Evolutionary conservation across 2,329 filamentous ascomycete species (phyloP), one percentile per base, ranked within the genome.

Genomic region (Ophiostoma novo-ulmi): DNA sequence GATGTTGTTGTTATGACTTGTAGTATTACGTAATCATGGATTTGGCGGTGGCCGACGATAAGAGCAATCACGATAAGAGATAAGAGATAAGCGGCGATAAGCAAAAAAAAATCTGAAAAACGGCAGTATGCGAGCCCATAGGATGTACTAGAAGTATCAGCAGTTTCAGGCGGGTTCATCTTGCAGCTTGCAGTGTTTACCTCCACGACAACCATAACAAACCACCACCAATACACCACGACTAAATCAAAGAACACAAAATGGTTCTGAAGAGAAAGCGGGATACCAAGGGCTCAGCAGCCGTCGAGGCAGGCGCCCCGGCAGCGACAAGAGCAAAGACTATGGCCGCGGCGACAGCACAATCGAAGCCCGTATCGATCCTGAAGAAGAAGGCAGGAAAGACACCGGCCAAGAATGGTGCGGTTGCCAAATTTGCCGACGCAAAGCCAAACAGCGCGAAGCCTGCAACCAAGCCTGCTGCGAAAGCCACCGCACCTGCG

Each of bases 221-320:
- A n/a, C 14, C 31, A 41, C 22, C 26, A 63, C 66, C 8, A 26
- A 8, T 8, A 13, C 52, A 26, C n/a, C 2, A 58, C n/a, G n/a
- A 13, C n/a, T 22, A 3, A 68, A 41, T 7, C 36, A 55, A 63
- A 7, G 26, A 68, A 38, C 1, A 26, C 52, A 65, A 63, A 55
- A 69, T 71, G 38, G 65, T 41, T 3, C n/a, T 72, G 67, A 74
- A 74, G 64, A 67, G 73, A 61, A 74, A 74, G 69, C 61, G 73
- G 67, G 72, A 73, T 11, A 13, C 68, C 14, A 72, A 73, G 63
- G 70, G 67, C 17, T 31, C 58, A 0, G 48, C 44, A 26, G 67
- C 58, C 3, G 65, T 61, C 2, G 71, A 71, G 36, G 39, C 52
- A 10, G 63, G 64, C 38, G 67, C 52, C 6, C 52, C 63, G 31